Evolutionary conservation across 257 asterid genomes (phyloP).

Genomic region (Lycium barbarum): DNA sequence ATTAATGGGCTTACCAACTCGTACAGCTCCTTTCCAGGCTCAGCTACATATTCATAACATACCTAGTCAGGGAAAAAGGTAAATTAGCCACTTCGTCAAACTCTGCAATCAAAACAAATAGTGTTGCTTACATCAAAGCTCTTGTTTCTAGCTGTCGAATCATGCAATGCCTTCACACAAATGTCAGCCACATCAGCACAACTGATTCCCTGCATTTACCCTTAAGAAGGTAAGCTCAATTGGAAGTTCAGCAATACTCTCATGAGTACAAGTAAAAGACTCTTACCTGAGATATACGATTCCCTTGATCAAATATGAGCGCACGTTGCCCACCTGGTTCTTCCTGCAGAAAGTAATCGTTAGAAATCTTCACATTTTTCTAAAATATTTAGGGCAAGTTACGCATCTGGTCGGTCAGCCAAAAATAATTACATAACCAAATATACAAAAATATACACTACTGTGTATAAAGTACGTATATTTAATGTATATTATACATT

Average conservation of each 20-base stretch:
- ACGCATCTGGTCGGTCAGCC: no score
- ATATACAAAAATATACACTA: no score
- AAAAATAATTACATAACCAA: no score
- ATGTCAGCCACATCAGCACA: slow-evolving; percentile 99
- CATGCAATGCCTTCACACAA: slow-evolving; percentile 96
- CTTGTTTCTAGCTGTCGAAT: slow-evolving; percentile 96
- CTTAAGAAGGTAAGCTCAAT: slow-evolving; percentile 27
- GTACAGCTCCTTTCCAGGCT: slow-evolving; percentile 94
- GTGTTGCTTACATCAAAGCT: slow-evolving; percentile 83
- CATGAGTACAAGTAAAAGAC: not conserved
- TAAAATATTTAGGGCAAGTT: not conserved
- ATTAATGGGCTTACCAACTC: slow-evolving; percentile 68
- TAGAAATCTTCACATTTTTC: not conserved
- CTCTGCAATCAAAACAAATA: not conserved
- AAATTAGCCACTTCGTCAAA: slow-evolving; percentile 31
- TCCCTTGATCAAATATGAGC: slow-evolving; percentile 94
- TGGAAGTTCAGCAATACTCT: not conserved
- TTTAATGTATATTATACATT: no score
- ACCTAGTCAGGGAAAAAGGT: slow-evolving; percentile 54
- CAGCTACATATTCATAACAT: slow-evolving; percentile 89
- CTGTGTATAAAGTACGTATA: no score
- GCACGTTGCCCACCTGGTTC: slow-evolving; percentile 99
- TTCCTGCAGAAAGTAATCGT: slow-evolving; percentile 58
- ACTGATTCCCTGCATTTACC: slow-evolving; percentile 76
- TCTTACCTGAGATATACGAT: slow-evolving; percentile 89